Evolutionary conservation across 345 rosid species (phyloP).

Genomic region (Aethionema arabicum): DNA sequence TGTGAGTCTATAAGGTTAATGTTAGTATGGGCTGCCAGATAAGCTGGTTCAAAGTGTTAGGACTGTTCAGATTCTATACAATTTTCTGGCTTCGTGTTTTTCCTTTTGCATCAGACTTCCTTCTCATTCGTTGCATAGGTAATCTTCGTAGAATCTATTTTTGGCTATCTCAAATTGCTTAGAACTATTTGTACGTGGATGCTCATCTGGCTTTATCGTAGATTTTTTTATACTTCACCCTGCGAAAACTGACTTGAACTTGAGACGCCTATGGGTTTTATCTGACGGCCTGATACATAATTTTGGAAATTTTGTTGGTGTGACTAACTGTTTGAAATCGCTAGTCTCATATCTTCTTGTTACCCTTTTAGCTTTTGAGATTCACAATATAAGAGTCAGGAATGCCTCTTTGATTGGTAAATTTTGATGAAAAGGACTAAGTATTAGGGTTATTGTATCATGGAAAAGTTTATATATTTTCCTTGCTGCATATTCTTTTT

Average conservation of each 20-base stretch:
- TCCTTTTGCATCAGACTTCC: slow-evolving; percentile 4
- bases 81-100: background rate
- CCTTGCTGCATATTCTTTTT: background rate
- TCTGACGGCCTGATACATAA: too few relatives aligned
- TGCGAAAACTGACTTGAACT: too few relatives aligned
- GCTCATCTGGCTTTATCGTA: background rate
- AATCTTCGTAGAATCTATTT: slow-evolving; percentile 4
- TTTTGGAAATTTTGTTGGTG: too few relatives aligned
- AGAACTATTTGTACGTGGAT: slow-evolving; percentile 2
- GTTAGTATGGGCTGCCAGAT: background rate
- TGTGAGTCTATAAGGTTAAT: background rate
- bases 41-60: background rate
- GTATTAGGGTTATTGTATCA: background rate
- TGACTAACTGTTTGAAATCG: too few relatives aligned
- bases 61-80: slow-evolving; percentile 17
- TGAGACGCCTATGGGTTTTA: too few relatives aligned
- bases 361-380: too few relatives aligned
- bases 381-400: too few relatives aligned
- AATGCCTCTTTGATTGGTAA: too few relatives aligned
- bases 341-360: too few relatives aligned
- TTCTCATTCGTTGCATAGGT: background rate
- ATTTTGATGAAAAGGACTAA: too few relatives aligned
- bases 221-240: background rate
- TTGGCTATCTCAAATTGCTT: background rate
- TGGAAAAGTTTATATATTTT: background rate